Evolutionary conservation across 2,329 filamentous ascomycete species (phyloP), one percentile per base, ranked within the genome.

Genomic region (Lecanicillium sp.): DNA sequence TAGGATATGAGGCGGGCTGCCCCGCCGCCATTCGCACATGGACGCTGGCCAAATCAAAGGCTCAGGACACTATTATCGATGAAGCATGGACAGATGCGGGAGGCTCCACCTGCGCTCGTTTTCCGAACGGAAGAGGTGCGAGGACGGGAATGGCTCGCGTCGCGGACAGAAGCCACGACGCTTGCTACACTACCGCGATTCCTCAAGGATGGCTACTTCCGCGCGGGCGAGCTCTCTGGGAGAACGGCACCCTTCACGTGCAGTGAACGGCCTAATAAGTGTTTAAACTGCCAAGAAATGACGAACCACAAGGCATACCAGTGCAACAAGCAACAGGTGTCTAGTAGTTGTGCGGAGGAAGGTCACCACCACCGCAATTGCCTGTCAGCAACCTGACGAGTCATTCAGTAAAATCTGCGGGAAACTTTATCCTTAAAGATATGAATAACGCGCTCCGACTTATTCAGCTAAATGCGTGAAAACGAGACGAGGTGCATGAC

Each of bases 261-360:
- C n/a, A n/a, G n/a, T n/a, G n/a, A n/a, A n/a, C n/a, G n/a, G n/a
- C n/a, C n/a, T n/a, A n/a, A 54, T 23, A 51, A 63, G 55, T 65
- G 52, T 45, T 64, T 60, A 39, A 62, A 62, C 32, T 64, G 55
- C 48, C 52, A 62, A 51, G 47, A 60, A 45, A 55, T 61, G 29
- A 44, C 29, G 6, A 49, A 54, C 15, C 50, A 61, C 37, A 62
- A 61, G 44, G 56, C 55, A 11, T 58, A 54, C 46, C 42, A 61
- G 32, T 64, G 52, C 42, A 56, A 51, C 27, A 62, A 61, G 9
- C 36, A 47, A 9, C 51, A 56, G 40, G 38, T 51, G 3, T 60
- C 52, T 23, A 48, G 11, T 5, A 51, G 29, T 24, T 57, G 51
- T 27, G 51, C 54, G 4, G 42, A 38, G 15, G 54, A 51, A 46